Evolutionary conservation across 2,329 filamentous ascomycete genomes (phyloP).

Genomic region (Penicillium sp.): DNA sequence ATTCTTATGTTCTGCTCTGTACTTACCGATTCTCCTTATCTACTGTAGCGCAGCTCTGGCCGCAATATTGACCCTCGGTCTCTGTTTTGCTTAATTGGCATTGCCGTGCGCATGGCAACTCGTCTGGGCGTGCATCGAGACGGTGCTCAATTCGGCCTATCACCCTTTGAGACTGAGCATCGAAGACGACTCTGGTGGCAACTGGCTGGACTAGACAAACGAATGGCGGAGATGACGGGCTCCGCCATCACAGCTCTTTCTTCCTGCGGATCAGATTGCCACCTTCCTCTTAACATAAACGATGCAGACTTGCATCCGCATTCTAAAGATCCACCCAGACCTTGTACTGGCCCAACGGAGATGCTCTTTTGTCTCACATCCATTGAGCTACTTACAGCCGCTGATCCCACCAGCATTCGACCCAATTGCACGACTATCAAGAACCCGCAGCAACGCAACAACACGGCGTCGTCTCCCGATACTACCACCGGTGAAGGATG

Average conservation of each 20-base stretch:
- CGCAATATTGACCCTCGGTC: not conserved
- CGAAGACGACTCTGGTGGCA: slow-evolving; percentile 69
- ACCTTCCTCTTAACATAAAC: not conserved
- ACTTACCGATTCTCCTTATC: not conserved
- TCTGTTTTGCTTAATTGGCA: slow-evolving; percentile 42
- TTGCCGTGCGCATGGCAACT: slow-evolving; percentile 58
- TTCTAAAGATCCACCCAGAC: not conserved
- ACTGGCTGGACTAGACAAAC: slow-evolving; percentile 64
- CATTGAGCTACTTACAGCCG: not conserved
- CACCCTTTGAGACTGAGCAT: slow-evolving; percentile 62
- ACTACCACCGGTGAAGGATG: not conserved
- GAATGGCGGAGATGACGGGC: slow-evolving; percentile 64
- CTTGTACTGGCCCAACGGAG: not conserved
- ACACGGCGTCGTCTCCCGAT: not conserved
- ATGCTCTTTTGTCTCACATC: not conserved
- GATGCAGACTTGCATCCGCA: not conserved
- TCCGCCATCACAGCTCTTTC: slow-evolving; percentile 34
- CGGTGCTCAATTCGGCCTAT: slow-evolving; percentile 46
- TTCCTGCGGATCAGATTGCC: slow-evolving; percentile 12
- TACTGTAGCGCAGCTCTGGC: not conserved
- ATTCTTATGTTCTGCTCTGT: not conserved
- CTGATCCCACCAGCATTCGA: not conserved
- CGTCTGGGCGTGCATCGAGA: slow-evolving; percentile 66
- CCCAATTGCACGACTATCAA: not conserved
- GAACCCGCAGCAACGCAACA: not conserved